Evolutionary conservation across 2,329 filamentous ascomycete species (phyloP), one percentile per base, ranked within the genome.

Genomic region (Exutisphaerella laricina): DNA sequence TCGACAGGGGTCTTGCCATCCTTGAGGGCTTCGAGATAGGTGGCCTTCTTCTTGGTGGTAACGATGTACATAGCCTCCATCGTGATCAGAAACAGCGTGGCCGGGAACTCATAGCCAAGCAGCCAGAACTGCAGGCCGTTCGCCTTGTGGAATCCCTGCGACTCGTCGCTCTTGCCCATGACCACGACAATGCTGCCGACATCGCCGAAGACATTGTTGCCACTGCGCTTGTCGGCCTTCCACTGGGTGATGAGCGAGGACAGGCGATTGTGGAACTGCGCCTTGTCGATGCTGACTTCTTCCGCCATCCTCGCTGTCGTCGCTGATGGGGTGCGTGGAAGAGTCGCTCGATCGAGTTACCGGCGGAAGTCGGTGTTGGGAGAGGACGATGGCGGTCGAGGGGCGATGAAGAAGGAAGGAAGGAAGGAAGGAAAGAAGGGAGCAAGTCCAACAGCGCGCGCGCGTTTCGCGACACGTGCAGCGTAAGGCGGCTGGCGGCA

Each of bases 111-210:
- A 73, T 98, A 98, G 59, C 92, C 92, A 50, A 98, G 79, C 42
- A 98, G 77, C 94, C 94, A 98, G 69, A 97, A 94, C 72, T 97
- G 92, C 68, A 96, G 84, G 16, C 92, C 88, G 66, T 95, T 95
- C 61, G 89, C 94, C 75, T 98, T 98, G 69, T 90, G 82, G 59
- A 94, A 95, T 58, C 84, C 82, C 51, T 83, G 84, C 30, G 79
- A 77, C 60, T 96, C 89, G 61, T 92, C 88, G 51, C 88, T 88
- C 73, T 96, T 98, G 67, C 92, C 92, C 78, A 96, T 92, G 64
- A 94, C 77, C 47, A 96, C 78, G 58, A 92, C 73, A 59, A 98
- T 86, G 48, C 90, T 94, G 53, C 82, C 81, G 54, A 80, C 89
- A 62, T 89, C 90, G 56, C 79, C 82, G 67, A 97, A 98, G 52